Evolutionary conservation across 208 protist genomes (phyloP), one percentile per base, ranked within the genome.

Genomic region (Leishmania martiniquensis): DNA sequence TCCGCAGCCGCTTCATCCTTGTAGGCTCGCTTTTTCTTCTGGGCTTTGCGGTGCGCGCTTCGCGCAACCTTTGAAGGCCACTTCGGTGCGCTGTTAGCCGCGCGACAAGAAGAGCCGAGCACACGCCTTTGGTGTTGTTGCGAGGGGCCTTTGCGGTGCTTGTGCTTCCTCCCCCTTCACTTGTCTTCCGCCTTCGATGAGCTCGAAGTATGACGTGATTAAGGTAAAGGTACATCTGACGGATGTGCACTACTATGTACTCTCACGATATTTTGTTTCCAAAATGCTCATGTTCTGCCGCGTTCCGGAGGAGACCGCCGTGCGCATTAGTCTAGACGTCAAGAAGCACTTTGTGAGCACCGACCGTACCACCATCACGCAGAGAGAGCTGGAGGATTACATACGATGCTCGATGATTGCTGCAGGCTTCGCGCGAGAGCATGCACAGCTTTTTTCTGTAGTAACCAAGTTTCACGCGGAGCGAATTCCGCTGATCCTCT

Each of bases 251-350:
- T 91, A 91, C 67, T 95, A 93, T 79, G 83, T 89, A 25, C 82
- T 95, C 3, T 93, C 88, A 15, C 82, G 89, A 12, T 95, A 92
- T 45, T 74, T 88, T 1, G 79, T 95, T 13, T 92, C 89, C 39
- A 86, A 89, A 44, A 88, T 95, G 85, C 82, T 95, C 42, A 86
- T 80, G 49, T 92, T 93, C 63, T 90, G 84, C 55, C 85, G 86
- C 49, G 70, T 94, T 7, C 86, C 87, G 5, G 77, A 77, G 22
- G 84, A 82, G 4, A 77, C 42, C 5, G 87, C 90, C 1, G 79
- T 91, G 49, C 80, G 82, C 51, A 84, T 94, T 52, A 90, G 87
- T 66, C 80, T 94, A 7, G 86, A 80, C 25, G 60, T 94, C 51
- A 94, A 94, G 77, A 85, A 86, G 57, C 75, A 78, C 63, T 86